Percentiles rank a stretch among this genome's conserved stretches.
These are phyloP conservation scores for Ampelomyces quisqualis DNA, from an alignment of 2,329 filamentous ascomycete genomes.

Conservation along the genomic window DNA sequence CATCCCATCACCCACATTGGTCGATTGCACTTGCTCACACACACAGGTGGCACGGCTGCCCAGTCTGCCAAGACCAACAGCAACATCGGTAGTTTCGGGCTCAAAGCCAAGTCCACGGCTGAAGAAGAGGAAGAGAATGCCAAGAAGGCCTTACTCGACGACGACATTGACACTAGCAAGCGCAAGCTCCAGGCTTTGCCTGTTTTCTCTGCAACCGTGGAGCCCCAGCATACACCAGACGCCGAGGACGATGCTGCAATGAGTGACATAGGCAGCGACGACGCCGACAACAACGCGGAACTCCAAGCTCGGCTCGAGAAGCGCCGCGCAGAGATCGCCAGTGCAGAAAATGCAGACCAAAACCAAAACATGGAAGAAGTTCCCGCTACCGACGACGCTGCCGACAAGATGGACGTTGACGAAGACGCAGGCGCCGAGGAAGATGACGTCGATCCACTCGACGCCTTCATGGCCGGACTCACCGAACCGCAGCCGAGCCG, in stretches of 20 bases:
- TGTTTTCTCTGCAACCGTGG: constrained; percentile 58
- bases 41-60: constrained; percentile 48
- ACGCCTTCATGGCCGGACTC: constrained; percentile 90
- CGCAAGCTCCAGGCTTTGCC: constrained; percentile 85
- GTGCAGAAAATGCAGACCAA: constrained; percentile 54
- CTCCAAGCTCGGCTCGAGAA: constrained; percentile 78
- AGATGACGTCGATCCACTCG: constrained; percentile 81
- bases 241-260: constrained; percentile 72
- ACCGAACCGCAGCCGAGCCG: constrained; percentile 40
- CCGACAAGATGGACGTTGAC: constrained; percentile 60
- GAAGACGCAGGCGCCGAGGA: constrained; percentile 53
- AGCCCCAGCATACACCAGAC: constrained; percentile 36
- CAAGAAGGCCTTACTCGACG: constrained; percentile 79
- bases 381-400: constrained; percentile 21
- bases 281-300: constrained; percentile 82
- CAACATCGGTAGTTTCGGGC: constrained; percentile 81
- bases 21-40: constrained; percentile 17
- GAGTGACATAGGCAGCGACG: constrained; percentile 78
- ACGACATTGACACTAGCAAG: constrained; percentile 81
- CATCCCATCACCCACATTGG: neutral
- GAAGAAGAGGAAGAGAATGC: constrained; percentile 66
- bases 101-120: constrained; percentile 66
- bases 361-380: constrained; percentile 51
- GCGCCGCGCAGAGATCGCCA: constrained; percentile 61
- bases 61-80: constrained; percentile 63